phyloP scores from a whole-genome alignment of 805 yeast genomes.

The Ogataea allantospora region DNA sequence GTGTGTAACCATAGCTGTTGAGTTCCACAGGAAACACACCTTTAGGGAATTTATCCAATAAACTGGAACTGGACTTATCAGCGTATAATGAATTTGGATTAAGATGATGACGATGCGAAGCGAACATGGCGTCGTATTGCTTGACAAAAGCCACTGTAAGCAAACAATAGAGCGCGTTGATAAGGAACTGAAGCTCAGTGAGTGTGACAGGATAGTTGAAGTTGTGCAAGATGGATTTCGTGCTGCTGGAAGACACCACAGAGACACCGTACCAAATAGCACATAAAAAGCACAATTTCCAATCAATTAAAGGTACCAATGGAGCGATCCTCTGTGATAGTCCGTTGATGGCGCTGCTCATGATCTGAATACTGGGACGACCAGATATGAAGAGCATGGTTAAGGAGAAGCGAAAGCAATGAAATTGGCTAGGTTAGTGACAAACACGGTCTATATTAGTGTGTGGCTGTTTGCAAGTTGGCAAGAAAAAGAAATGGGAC shows the following conservation, averaged over 20 bases:
- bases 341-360: slow-evolving; percentile 9
- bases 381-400: slow-evolving; percentile 20
- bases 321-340: slow-evolving; percentile 11
- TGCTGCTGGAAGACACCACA: slow-evolving; percentile 76
- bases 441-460: slow-evolving; percentile 2
- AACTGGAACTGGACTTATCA: slow-evolving; percentile 14
- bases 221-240: slow-evolving; percentile 68
- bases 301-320: slow-evolving; percentile 27
- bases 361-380: slow-evolving; percentile 9
- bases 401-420: slow-evolving; percentile 3
- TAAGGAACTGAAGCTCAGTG: slow-evolving; percentile 80
- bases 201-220: slow-evolving; percentile 84
- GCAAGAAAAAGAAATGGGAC: slow-evolving; percentile 2
- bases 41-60: slow-evolving; percentile 39
- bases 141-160: slow-evolving; percentile 27
- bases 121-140: slow-evolving; percentile 35
- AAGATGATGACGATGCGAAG: slow-evolving; percentile 28
- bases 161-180: slow-evolving; percentile 64
- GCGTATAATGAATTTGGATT: slow-evolving; percentile 36
- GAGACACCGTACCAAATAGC: slow-evolving; percentile 76
- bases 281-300: slow-evolving; percentile 48
- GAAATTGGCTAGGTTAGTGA: no score
- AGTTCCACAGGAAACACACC: slow-evolving; percentile 49
- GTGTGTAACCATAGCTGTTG: slow-evolving; percentile 28
- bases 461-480: slow-evolving; percentile 4